phyloP scores from a whole-genome alignment of 148 eudicot species.

The Drosera capensis region DNA sequence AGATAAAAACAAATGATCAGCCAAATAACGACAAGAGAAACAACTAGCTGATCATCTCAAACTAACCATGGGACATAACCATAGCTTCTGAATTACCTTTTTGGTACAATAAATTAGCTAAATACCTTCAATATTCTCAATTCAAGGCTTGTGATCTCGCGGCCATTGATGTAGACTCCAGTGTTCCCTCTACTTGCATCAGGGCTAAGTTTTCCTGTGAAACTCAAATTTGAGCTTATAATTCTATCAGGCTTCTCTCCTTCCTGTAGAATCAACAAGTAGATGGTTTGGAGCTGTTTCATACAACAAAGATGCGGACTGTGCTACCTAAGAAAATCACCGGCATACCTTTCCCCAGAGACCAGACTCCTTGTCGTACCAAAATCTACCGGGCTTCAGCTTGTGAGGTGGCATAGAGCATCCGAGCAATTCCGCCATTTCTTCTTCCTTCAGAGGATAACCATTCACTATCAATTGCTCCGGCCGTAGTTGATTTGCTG shows the following conservation, averaged over 20 bases:
- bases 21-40: no score
- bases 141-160: constrained; percentile 91
- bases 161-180: constrained; percentile 84
- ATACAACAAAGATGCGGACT: neutral
- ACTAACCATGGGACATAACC: no score
- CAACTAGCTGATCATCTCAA: no score
- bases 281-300: neutral
- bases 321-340: neutral
- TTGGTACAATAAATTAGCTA: neutral
- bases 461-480: constrained; percentile 86
- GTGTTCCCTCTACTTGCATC: constrained; percentile 88
- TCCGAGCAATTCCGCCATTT: constrained; percentile 82
- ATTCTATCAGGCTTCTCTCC: constrained; percentile 85
- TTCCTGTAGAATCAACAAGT: constrained; percentile 41
- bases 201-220: constrained; percentile 71
- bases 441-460: constrained; percentile 72
- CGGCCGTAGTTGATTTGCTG: constrained; percentile 93
- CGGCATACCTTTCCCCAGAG: constrained; percentile 83
- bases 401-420: constrained; percentile 78
- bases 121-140: constrained; percentile 73
- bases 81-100: neutral
- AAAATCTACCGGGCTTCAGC: constrained; percentile 76
- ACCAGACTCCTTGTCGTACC: constrained; percentile 98
- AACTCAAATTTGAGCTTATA: constrained; percentile 76
- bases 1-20: no score